These are phyloP conservation scores for Letharia lupina DNA, from an alignment of 495 filamentous ascomycete genomes.

Conservation along the genomic window DNA sequence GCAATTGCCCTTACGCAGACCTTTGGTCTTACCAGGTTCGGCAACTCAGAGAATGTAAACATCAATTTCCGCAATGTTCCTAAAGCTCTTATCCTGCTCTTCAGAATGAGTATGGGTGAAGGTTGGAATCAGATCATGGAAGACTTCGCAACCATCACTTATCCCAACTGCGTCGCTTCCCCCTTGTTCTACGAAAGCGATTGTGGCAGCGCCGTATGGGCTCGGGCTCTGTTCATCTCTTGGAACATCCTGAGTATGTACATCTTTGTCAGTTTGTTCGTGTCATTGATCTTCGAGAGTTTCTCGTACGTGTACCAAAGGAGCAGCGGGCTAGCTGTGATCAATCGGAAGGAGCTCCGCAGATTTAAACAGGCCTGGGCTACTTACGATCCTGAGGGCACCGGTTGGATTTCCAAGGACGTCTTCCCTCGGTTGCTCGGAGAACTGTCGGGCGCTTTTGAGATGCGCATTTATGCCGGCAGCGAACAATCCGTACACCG, in stretches of 20 bases:
- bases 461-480: constrained; percentile 92
- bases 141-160: constrained; percentile 73
- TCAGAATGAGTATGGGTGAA: constrained; percentile 85
- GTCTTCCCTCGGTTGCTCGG: constrained; percentile 83
- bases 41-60: constrained; percentile 61
- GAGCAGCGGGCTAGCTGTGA: constrained; percentile 69
- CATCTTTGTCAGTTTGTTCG: constrained; percentile 96
- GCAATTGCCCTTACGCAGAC: constrained; percentile 95
- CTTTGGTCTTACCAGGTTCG: constrained; percentile 90
- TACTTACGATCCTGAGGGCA: constrained; percentile 82
- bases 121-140: constrained; percentile 97
- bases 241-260: constrained; percentile 99
- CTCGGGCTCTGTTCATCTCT: constrained; percentile 76
- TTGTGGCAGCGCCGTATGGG: constrained; percentile 85
- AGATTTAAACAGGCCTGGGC: constrained; percentile 99
- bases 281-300: constrained; percentile 97
- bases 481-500: constrained; percentile 73
- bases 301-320: constrained; percentile 99
- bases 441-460: constrained; percentile 86
- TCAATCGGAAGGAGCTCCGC: constrained; percentile 85
- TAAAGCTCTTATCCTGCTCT: constrained; percentile 86
- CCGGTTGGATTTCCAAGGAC: constrained; percentile 86
- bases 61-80: constrained; percentile 91
- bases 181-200: constrained; percentile 71
- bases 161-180: constrained; percentile 65